These are phyloP conservation scores for Ceratocystiopsis sp. DNA, from an alignment of 2,329 filamentous ascomycete genomes.

Conservation along the genomic window DNA sequence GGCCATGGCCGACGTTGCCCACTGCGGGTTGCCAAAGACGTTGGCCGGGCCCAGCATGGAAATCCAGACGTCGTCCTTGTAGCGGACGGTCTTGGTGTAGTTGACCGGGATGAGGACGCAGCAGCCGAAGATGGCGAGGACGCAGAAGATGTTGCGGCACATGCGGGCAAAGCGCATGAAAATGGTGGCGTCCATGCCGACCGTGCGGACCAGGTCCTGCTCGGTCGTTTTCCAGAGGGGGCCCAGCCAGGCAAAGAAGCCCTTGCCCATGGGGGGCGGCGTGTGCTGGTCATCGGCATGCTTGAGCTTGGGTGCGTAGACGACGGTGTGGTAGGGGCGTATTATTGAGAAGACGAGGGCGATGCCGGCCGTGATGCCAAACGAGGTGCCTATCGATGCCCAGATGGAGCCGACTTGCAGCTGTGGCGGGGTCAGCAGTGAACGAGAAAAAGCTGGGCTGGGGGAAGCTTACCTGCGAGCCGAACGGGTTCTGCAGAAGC, in stretches of 20 bases:
- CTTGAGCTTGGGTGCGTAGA: constrained; percentile 89
- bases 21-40: constrained; percentile 34
- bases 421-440: constrained; percentile 14
- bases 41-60: constrained; percentile 41
- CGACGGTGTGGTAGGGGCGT: constrained; percentile 76
- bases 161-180: constrained; percentile 82
- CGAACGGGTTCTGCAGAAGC: constrained; percentile 32
- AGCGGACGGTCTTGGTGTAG: constrained; percentile 30
- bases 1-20: constrained; percentile 41
- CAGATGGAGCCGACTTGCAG: constrained; percentile 45
- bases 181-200: constrained; percentile 80
- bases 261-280: constrained; percentile 71
- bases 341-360: constrained; percentile 73
- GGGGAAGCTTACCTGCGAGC: constrained; percentile 20
- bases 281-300: constrained; percentile 82
- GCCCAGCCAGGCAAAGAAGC: constrained; percentile 72
- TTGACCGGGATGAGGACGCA: constrained; percentile 71
- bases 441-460: background rate
- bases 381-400: constrained; percentile 63
- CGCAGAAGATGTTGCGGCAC: constrained; percentile 78
- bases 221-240: constrained; percentile 69
- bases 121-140: constrained; percentile 55
- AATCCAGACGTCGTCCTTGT: constrained; percentile 28
- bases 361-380: constrained; percentile 57
- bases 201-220: constrained; percentile 56